phyloP scores from a whole-genome alignment of 139 green algal genomes.

The Mychonastes homosphaera region DNA sequence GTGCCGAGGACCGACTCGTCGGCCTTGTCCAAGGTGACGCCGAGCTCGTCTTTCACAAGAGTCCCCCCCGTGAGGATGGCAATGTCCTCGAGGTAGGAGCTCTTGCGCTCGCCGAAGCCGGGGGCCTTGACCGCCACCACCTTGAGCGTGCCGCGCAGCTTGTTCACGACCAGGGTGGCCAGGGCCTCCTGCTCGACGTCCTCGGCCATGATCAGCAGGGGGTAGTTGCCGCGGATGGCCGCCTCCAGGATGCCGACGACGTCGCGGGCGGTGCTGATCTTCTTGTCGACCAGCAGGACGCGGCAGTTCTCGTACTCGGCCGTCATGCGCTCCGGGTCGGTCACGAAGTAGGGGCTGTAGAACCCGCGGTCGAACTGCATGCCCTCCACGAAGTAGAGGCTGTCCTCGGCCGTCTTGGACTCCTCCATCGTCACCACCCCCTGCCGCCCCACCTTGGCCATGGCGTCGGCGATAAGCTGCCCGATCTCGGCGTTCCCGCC shows the following conservation, averaged over 20 bases:
- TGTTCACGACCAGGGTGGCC: constrained; percentile 99
- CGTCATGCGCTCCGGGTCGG: constrained; percentile 97
- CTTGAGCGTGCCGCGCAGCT: constrained; percentile 93
- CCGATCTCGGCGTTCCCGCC: constrained; percentile 81
- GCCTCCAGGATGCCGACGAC: constrained; percentile 89
- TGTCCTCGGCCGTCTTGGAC: constrained; percentile 90
- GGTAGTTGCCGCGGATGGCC: constrained; percentile 81
- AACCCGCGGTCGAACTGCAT: constrained; percentile 99
- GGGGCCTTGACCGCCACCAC: constrained; percentile 75
- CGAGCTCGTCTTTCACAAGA: constrained; percentile 97
- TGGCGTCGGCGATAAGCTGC: constrained; percentile 89
- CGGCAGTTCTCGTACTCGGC: constrained; percentile 26
- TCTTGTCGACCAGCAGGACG: constrained; percentile 99
- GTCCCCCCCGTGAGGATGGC: constrained; percentile 89
- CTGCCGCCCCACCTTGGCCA: constrained; percentile 85
- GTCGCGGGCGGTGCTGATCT: constrained; percentile 92
- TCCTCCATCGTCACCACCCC: constrained; percentile 99
- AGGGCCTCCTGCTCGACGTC: constrained; percentile 99
- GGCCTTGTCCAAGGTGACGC: constrained; percentile 87
- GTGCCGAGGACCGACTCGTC: constrained; percentile 76
- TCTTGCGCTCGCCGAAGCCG: constrained; percentile 98
- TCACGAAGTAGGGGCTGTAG: constrained; percentile 99
- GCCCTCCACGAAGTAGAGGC: constrained; percentile 94
- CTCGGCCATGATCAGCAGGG: constrained; percentile 97
- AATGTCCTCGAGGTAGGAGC: constrained; percentile 98